Evolutionary conservation across 805 yeast species (phyloP).

Genomic region (Lipomyces yamadae): DNA sequence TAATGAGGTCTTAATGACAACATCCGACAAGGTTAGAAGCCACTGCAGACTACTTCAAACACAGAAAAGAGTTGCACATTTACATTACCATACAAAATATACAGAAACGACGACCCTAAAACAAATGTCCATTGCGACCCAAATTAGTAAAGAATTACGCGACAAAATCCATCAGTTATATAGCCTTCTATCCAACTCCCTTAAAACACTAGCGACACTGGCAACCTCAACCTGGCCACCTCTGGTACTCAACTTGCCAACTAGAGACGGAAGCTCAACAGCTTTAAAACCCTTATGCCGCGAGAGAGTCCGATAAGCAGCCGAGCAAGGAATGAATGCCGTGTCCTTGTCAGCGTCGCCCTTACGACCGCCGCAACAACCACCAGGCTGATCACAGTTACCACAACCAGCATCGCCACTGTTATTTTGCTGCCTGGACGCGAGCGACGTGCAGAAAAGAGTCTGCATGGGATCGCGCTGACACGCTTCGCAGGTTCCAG

Average conservation of each 20-base stretch:
- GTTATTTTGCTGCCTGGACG: conserved; percentile 45
- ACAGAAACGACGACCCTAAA: not conserved
- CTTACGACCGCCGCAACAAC: conserved; percentile 34
- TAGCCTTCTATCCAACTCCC: conserved; percentile 76
- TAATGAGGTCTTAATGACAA: not conserved
- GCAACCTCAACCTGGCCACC: conserved; percentile 94
- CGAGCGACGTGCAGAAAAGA: conserved; percentile 83
- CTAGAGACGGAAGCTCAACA: conserved; percentile 74
- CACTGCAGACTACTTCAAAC: not conserved
- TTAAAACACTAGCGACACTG: conserved; percentile 79
- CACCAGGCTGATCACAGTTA: conserved; percentile 39
- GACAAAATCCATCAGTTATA: conserved; percentile 46
- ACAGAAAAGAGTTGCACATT: not conserved
- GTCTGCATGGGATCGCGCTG: conserved; percentile 87
- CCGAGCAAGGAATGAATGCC: conserved; percentile 81
- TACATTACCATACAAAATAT: not conserved
- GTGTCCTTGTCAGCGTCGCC: conserved; percentile 33
- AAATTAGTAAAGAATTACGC: not conserved
- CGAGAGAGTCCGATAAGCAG: conserved; percentile 85
- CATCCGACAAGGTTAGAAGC: not conserved
- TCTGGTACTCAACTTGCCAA: conserved; percentile 73
- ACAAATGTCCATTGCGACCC: not conserved
- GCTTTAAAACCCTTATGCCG: conserved; percentile 77
- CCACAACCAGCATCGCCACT: conserved; percentile 32
- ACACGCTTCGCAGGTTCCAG: conserved; percentile 85